These are phyloP conservation scores for Boletus rex-veris DNA, from an alignment of 768 basidiomycete species.

Conservation along the genomic window DNA sequence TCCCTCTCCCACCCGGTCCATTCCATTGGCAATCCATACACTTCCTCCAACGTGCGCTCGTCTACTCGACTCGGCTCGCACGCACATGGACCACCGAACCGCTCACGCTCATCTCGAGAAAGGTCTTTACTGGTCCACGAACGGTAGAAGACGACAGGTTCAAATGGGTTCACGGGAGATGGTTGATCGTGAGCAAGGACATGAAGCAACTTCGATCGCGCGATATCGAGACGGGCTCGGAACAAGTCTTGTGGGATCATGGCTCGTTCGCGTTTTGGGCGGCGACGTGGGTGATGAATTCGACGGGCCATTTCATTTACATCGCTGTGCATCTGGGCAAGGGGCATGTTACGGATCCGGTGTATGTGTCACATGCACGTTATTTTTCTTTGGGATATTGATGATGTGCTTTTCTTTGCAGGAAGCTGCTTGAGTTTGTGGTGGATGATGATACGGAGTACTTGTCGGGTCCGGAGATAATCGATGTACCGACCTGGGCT, in stretches of 20 bases:
- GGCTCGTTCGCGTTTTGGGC: constrained; percentile 7
- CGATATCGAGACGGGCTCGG: constrained; percentile 15
- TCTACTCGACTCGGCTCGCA: constrained; percentile 14
- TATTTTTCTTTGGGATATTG: background rate
- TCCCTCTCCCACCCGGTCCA: constrained; percentile 19
- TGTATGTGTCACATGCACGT: constrained; percentile 8
- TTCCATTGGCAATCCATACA: constrained; percentile 18
- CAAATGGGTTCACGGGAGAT: constrained; percentile 17
- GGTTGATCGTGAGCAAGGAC: constrained; percentile 16
- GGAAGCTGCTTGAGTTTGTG: constrained; percentile 18
- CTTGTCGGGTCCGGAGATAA: constrained; percentile 5
- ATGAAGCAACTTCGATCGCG: constrained; percentile 8
- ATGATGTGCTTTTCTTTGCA: background rate
- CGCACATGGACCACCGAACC: constrained; percentile 13
- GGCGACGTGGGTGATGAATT: constrained; percentile 5
- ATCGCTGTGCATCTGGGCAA: constrained; percentile 9
- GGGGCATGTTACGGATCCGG: constrained; percentile 9
- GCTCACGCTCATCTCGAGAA: constrained; percentile 5
- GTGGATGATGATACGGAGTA: constrained; percentile 16
- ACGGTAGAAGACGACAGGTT: constrained; percentile 5
- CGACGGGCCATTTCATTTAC: constrained; percentile 14
- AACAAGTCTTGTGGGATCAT: constrained; percentile 16
- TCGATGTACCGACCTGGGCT: constrained; percentile 15
- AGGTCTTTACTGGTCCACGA: constrained; percentile 6
- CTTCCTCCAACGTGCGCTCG: constrained; percentile 17